Percentiles rank a stretch among this genome's conserved stretches.
Evolutionary conservation across 352 stramenopile genomes (phyloP).

Genomic region (Pythium coloratum): DNA sequence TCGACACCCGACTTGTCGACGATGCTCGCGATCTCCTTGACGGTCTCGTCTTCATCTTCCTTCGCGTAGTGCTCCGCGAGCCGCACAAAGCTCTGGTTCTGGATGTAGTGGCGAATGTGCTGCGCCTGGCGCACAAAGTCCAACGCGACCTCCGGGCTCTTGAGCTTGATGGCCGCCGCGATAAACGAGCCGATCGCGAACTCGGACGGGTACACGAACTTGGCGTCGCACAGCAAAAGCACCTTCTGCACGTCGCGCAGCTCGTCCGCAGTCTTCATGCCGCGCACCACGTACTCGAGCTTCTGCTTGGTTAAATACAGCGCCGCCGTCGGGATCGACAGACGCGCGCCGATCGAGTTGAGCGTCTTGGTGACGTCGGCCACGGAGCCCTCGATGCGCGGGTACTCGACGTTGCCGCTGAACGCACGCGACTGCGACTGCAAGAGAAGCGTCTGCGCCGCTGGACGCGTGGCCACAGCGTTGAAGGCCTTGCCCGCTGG

Average conservation of each 20-base stretch:
- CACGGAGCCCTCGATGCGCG: constrained; percentile 73
- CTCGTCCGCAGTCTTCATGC: constrained; percentile 77
- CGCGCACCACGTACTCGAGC: constrained; percentile 80
- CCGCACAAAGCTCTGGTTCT: constrained; percentile 75
- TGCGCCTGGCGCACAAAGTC: constrained; percentile 68
- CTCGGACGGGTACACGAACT: constrained; percentile 68
- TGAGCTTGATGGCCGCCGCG: constrained; percentile 58
- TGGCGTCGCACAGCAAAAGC: constrained; percentile 76
- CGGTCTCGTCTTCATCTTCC: constrained; percentile 46
- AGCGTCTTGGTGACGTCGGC: constrained; percentile 68
- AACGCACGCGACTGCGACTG: constrained; percentile 53
- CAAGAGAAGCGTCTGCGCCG: background rate
- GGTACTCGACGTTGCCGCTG: constrained; percentile 84
- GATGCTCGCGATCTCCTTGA: constrained; percentile 61
- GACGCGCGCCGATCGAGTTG: constrained; percentile 65
- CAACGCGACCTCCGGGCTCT: constrained; percentile 58
- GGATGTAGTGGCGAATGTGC: constrained; percentile 76
- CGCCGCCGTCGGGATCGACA: constrained; percentile 77
- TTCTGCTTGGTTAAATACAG: constrained; percentile 83
- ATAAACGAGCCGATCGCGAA: constrained; percentile 71
- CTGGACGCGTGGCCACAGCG: constrained; percentile 3
- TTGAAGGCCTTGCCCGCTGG: background rate
- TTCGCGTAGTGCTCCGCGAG: constrained; percentile 66
- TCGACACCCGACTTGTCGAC: constrained; percentile 49
- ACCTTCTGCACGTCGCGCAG: constrained; percentile 65